Conservation (phyloP, 176 grass and related monocot species). For the Bromus sterilis region DNA sequence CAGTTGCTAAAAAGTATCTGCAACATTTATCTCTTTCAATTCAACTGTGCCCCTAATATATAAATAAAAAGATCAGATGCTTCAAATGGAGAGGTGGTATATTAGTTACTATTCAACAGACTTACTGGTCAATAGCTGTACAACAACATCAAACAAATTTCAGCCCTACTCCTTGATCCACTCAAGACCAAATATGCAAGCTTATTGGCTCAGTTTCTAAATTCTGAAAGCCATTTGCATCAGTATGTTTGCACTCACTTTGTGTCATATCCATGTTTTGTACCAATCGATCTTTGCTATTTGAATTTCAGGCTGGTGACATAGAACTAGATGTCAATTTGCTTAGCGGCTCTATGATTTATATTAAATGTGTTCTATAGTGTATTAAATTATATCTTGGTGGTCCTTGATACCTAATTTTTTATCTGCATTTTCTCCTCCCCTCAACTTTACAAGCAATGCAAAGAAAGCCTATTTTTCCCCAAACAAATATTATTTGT, state of each 20-base stretch:
- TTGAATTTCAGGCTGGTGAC: conserved; percentile 44
- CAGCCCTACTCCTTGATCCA: not conserved
- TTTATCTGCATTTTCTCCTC: too few relatives aligned
- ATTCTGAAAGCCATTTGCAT: not conserved
- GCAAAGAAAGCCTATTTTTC: too few relatives aligned
- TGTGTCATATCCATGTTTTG: conserved; percentile 8
- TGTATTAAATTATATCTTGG: too few relatives aligned
- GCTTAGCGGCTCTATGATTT: conserved; percentile 40
- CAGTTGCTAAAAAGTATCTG: not conserved
- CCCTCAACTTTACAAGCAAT: too few relatives aligned
- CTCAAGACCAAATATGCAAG: not conserved
- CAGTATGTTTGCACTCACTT: not conserved
- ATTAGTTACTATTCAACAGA: not conserved
- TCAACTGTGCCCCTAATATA: not conserved
- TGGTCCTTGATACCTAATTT: too few relatives aligned
- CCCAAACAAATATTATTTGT: too few relatives aligned
- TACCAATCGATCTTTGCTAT: conserved; percentile 7
- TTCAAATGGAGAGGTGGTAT: not conserved
- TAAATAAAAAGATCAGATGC: too few relatives aligned
- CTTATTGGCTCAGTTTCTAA: not conserved
- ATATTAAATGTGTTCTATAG: too few relatives aligned
- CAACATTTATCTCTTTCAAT: not conserved
- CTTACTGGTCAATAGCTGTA: not conserved
- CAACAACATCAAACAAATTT: not conserved
- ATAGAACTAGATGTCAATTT: conserved; percentile 38